phyloP scores from a whole-genome alignment of 2,329 filamentous ascomycete genomes.

The Fusarium fracticaudum region DNA sequence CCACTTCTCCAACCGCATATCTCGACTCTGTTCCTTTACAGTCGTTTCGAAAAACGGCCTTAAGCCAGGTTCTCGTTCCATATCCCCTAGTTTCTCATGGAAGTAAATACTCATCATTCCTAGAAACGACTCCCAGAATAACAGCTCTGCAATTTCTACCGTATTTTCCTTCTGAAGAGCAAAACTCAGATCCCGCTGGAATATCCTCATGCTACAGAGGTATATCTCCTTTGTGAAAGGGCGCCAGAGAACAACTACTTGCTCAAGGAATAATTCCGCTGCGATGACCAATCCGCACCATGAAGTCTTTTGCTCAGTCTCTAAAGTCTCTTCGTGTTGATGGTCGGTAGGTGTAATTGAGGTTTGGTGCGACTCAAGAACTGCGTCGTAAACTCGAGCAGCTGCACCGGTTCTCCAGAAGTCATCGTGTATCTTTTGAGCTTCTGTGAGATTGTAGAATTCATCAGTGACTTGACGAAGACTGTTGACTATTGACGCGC shows the following conservation, averaged over 20 bases:
- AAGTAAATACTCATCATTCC: background rate
- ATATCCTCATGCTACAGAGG: constrained; percentile 1
- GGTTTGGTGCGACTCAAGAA: background rate
- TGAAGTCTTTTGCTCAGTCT: background rate
- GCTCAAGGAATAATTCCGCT: background rate
- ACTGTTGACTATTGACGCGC: background rate
- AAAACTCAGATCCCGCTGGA: background rate
- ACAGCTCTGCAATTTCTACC: background rate
- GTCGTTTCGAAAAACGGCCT: background rate
- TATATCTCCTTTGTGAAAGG: background rate
- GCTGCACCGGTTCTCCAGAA: background rate
- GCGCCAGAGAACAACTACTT: background rate
- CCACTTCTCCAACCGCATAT: background rate
- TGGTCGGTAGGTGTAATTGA: background rate
- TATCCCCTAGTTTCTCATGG: background rate
- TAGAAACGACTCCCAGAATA: constrained; percentile 5
- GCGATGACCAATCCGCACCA: background rate
- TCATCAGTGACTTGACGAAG: background rate
- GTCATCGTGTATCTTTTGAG: background rate
- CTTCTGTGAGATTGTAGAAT: background rate
- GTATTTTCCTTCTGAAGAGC: background rate
- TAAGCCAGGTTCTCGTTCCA: background rate
- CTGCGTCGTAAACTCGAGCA: background rate
- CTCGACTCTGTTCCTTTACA: background rate
- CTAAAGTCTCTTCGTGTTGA: background rate